Percentiles rank a stretch among this genome's conserved stretches.
phyloP scores from a whole-genome alignment of 371 early-diverging fungal genomes.

The Umbelopsis sp. region DNA sequence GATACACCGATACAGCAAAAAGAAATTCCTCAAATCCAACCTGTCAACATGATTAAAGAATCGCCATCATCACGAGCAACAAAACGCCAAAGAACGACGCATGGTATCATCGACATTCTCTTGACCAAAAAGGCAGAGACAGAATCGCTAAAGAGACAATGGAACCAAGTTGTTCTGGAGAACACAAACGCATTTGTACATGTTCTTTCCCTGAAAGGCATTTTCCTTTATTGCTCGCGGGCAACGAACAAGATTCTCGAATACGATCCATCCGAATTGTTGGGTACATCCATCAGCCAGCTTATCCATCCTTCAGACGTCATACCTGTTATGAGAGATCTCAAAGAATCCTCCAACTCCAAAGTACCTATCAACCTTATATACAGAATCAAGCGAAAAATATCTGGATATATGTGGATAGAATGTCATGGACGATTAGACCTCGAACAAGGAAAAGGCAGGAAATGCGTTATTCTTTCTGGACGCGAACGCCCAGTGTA shows the following conservation, averaged over 20 bases:
- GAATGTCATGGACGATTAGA: constrained; percentile 64
- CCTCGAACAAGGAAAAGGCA: constrained; percentile 60
- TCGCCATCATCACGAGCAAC: background rate
- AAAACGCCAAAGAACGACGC: background rate
- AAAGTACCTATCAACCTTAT: constrained; percentile 50
- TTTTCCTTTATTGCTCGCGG: constrained; percentile 63
- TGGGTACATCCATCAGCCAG: constrained; percentile 56
- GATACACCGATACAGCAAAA: too few relatives aligned
- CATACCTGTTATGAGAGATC: constrained; percentile 66
- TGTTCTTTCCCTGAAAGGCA: constrained; percentile 66
- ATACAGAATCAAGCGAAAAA: constrained; percentile 60
- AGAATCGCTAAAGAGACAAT: constrained; percentile 31
- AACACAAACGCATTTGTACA: constrained; percentile 61
- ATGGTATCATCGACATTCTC: constrained; percentile 24
- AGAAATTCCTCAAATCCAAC: too few relatives aligned
- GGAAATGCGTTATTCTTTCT: constrained; percentile 67
- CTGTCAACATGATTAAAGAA: background rate
- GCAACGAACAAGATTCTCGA: constrained; percentile 51
- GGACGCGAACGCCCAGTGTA: constrained; percentile 56
- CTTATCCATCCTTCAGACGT: constrained; percentile 69
- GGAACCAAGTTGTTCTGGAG: constrained; percentile 46
- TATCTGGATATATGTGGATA: constrained; percentile 63
- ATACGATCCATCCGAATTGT: constrained; percentile 57
- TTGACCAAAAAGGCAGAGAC: constrained; percentile 24
- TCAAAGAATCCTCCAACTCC: constrained; percentile 48